phyloP scores from a whole-genome alignment of 1,139 yeast genomes.

The Chernovozyma sophiae-reginae region DNA sequence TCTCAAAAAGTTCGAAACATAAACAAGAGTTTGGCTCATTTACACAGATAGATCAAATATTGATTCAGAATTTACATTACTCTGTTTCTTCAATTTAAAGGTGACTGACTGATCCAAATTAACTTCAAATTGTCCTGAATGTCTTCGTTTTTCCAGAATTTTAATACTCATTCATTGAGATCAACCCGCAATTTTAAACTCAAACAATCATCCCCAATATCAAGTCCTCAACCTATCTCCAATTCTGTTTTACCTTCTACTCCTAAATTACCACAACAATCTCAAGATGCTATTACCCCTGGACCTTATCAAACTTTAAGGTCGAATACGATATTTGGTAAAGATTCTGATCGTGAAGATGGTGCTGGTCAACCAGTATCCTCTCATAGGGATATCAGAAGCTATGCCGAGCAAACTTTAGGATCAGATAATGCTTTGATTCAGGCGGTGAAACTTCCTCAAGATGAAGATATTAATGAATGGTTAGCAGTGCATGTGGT shows the following conservation, averaged over 20 bases:
- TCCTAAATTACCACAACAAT: slow-evolving; percentile 18
- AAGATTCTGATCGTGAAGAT: slow-evolving; percentile 7
- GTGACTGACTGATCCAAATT: too few species aligned
- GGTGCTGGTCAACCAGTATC: slow-evolving; percentile 40
- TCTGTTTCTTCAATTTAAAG: too few species aligned
- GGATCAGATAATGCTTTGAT: slow-evolving; percentile 89
- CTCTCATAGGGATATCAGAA: slow-evolving; percentile 68
- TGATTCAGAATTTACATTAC: too few species aligned
- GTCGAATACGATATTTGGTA: slow-evolving; percentile 14
- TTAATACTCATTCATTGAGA: slow-evolving; percentile 52
- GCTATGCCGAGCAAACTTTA: slow-evolving; percentile 88
- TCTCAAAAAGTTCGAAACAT: slow-evolving; percentile 1
- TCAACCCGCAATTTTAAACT: slow-evolving; percentile 53
- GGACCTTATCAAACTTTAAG: slow-evolving; percentile 24
- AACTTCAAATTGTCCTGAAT: too few species aligned
- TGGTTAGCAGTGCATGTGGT: slow-evolving; percentile 96
- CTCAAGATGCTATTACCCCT: slow-evolving; percentile 21
- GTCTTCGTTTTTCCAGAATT: slow-evolving; percentile 53
- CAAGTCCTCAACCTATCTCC: slow-evolving; percentile 38
- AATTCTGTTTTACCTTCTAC: slow-evolving; percentile 31
- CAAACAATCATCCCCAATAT: slow-evolving; percentile 38
- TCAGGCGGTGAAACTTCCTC: slow-evolving; percentile 91
- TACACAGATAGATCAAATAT: too few species aligned
- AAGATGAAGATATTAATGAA: slow-evolving; percentile 86
- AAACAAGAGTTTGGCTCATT: too few species aligned